A percentile compares a stretch with the other conserved stretches of the same genome.
phyloP scores from a whole-genome alignment of 23 red algal species.

The Gracilaria gracilis region DNA sequence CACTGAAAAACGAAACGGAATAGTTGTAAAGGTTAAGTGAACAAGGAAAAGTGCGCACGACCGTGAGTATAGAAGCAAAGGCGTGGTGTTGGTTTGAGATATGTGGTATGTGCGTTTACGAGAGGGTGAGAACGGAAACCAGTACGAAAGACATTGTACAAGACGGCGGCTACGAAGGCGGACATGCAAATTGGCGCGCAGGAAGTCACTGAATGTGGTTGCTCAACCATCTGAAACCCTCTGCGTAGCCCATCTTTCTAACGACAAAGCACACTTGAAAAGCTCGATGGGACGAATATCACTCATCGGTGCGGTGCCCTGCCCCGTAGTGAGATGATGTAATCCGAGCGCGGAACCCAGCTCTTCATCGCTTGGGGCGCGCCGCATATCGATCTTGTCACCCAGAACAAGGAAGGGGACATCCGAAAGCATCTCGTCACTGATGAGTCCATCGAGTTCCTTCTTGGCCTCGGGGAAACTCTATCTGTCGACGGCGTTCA shows the following conservation, averaged over 20 bases:
- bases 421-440: slow-evolving; percentile 93
- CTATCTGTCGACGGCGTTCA: slow-evolving; percentile 95
- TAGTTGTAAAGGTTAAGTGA: slow-evolving; percentile 12
- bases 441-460: slow-evolving; percentile 89
- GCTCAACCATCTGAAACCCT: slow-evolving; percentile 98
- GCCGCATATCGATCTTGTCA: slow-evolving; percentile 96
- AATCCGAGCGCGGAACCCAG: slow-evolving; percentile 90
- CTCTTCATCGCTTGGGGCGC: slow-evolving; percentile 94
- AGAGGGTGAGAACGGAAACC: slow-evolving; percentile 37
- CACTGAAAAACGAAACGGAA: not conserved
- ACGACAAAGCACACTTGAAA: slow-evolving; percentile 98
- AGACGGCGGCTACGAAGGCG: not conserved
- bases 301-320: slow-evolving; percentile 66
- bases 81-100: too few relatives aligned
- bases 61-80: too few relatives aligned
- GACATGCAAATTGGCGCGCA: too few relatives aligned
- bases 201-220: slow-evolving; percentile 72
- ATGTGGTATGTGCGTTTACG: slow-evolving; percentile 19
- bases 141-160: slow-evolving; percentile 34
- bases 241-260: slow-evolving; percentile 93
- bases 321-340: slow-evolving; percentile 95
- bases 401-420: slow-evolving; percentile 99
- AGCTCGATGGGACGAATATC: slow-evolving; percentile 98
- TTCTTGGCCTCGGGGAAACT: slow-evolving; percentile 93
- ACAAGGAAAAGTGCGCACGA: slow-evolving; percentile 7